Evolutionary conservation across 306 rosid genomes (phyloP).

Genomic region (Benincasa hispida): DNA sequence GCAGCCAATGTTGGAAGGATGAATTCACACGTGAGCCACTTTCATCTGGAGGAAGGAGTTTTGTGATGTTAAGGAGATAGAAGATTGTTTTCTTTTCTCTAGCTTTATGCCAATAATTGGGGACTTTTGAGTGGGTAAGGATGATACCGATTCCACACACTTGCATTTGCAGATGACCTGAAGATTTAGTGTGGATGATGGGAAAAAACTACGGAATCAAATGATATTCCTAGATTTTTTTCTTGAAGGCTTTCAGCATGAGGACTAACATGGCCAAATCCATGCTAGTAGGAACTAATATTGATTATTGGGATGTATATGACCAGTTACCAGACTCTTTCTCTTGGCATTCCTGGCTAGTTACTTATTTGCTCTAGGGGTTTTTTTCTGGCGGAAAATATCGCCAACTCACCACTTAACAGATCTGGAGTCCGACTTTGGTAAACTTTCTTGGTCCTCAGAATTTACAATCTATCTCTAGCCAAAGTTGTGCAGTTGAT

Average conservation of each 20-base stretch:
- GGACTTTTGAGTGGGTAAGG: not conserved
- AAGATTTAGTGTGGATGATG: not conserved
- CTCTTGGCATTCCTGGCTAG: not conserved
- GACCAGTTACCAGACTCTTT: not conserved
- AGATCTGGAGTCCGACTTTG: not conserved
- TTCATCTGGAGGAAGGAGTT: not conserved
- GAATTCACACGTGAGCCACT: not conserved
- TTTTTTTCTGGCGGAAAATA: not conserved
- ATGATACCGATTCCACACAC: not conserved
- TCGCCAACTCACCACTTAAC: not conserved
- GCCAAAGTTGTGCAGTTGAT: not conserved
- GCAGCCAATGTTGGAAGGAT: not conserved
- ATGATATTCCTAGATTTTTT: not conserved
- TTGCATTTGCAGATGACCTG: not conserved
- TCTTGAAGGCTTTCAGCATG: not conserved
- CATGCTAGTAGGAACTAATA: not conserved
- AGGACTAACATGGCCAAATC: not conserved
- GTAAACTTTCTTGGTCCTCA: not conserved
- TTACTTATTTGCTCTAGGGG: not conserved
- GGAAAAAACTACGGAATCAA: not conserved
- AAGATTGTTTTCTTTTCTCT: not conserved
- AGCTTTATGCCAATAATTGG: not conserved
- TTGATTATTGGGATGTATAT: not conserved
- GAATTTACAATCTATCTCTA: not conserved
- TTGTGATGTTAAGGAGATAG: not conserved